Base-by-base conservation (phyloP, 306 rosid species). In the Fragaria iinumae region DNA sequence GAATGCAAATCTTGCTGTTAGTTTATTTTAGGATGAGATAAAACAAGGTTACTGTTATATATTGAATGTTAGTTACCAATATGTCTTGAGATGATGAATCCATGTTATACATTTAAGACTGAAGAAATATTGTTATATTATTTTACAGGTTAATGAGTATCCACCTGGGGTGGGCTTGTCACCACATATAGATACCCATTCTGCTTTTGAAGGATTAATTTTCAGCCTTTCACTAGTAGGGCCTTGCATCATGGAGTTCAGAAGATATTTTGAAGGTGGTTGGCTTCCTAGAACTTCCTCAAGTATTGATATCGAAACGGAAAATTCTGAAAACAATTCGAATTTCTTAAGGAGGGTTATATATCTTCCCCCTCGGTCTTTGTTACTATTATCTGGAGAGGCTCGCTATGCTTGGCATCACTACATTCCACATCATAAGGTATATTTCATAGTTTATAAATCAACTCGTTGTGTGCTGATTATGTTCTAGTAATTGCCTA, bases 201-300 rank as follows among this genome's bases (percentile, higher is more conserved):
- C 98, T 85, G 98, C 97, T 75, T 93, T 93, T 84, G 98, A 90
- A 67, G 97, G 95, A 85, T 87, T 88, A 73, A 93, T 93, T 83
- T 91, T 93, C 87, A 93, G 97, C 88, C 97, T 93, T 87, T 93
- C 97, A 57, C 80, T 91, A 79, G 93, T 96, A 68, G 97, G 98
- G 84, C 97, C 98, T 72, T 93, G 98, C 89, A 89, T 93, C 29
- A 93, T 93, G 98, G 98, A 93, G 86, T 93, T 93, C 87, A 87
- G 98, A 77, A 86, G 77, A 83, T 90, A 90, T 41, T 80, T 69
- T 14, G 87, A 87, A 38, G 85, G 86, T 39, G 86, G 72, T 67
- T 63, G 84, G 80, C 80, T 66, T 80, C 83, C 90, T 56, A 86
- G 74, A 79, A 77, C 72, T 79, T 80, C 85, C 67, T 86, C 90